Evolutionary conservation across 1,284 basidiomycete species (phyloP), one percentile per base, ranked within the genome.

Genomic region (Cryptococcus hybrid): DNA sequence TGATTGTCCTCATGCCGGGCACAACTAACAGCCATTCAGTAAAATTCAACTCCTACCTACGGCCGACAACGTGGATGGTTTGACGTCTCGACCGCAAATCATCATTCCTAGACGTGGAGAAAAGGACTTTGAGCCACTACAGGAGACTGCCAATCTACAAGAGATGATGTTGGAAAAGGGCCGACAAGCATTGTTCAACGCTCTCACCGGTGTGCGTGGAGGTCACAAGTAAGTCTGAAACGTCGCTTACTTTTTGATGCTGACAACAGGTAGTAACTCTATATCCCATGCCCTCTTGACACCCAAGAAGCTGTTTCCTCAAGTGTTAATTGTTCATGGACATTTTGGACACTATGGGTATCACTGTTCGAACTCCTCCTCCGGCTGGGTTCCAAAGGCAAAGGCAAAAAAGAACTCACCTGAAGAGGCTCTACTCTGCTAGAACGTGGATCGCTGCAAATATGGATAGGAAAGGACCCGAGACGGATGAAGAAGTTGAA

Each of bases 381-480:
- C 11, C 60, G 3, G 43, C 85, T 82, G n/a, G 66, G 59, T 75
- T 15, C 81, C 82, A 36, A 88, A 85, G 72, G 80, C 83, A 47
- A 79, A 88, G 73, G 80, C 83, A 47, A 78, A 88, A 61, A 2
- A n/a, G n/a, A n/a, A n/a, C n/a, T n/a, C n/a, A 24, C 24, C 95
- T 95, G 0, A 95, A 99, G 78, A 95, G 98, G 78, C 85, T 91
- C 98, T 7, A 98, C 96, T 79, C 83, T 98, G 36, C 82, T 94
- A 47, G 95, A 98, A 75, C 81, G 93, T 42, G 94, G 94, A 0
- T 83, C 88, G 3, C 78, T 94, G 62, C 88, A 91, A 66, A 91
- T 92, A 66, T 93, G 88, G 85, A 85, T 85, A 60, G 67, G 70
- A 5, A 57, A 62, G 7, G 66, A 71, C n/a, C 68, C 2, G 44